A percentile compares a stretch with the other conserved stretches of the same genome.
phyloP scores from a whole-genome alignment of 441 rosid species.

The Pelargonium myrrhifolium region DNA sequence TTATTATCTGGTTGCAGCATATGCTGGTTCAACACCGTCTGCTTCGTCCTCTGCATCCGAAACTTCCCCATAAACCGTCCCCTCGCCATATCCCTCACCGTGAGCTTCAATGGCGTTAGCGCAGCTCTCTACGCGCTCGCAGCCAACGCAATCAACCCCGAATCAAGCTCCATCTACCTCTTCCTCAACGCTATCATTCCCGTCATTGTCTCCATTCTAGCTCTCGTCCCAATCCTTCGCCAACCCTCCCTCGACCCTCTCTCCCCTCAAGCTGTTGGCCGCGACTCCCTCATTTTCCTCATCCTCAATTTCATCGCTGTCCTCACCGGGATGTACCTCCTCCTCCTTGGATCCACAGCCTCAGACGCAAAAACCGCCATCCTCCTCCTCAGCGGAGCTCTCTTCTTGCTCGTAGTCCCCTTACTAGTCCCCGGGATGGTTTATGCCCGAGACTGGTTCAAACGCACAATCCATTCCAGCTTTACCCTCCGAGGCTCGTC shows the following conservation, averaged over 20 bases:
- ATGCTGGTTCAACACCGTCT: conserved; percentile 97
- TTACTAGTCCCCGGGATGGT: conserved; percentile 71
- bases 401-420: conserved; percentile 61
- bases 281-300: conserved; percentile 66
- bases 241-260: conserved; percentile 75
- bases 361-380: conserved; percentile 32
- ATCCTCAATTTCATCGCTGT: conserved; percentile 57
- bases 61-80: conserved; percentile 74
- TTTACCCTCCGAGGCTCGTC: conserved; percentile 49
- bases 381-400: conserved; percentile 59
- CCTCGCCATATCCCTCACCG: conserved; percentile 79
- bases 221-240: conserved; percentile 69
- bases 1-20: conserved; percentile 83
- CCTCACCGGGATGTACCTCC: conserved; percentile 71
- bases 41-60: conserved; percentile 77
- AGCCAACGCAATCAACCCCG: conserved; percentile 51
- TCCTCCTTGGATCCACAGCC: conserved; percentile 40
- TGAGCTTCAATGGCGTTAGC: conserved; percentile 88
- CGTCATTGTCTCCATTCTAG: conserved; percentile 48
- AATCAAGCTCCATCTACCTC: conserved; percentile 56
- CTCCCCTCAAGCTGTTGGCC: conserved; percentile 55
- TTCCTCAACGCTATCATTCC: conserved; percentile 69
- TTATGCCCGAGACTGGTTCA: conserved; percentile 71
- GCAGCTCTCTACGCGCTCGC: conserved; percentile 80
- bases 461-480: conserved; percentile 48